These are phyloP conservation scores for Syzygium syzygioides DNA, from an alignment of 441 rosid genomes.

Conservation along the genomic window DNA sequence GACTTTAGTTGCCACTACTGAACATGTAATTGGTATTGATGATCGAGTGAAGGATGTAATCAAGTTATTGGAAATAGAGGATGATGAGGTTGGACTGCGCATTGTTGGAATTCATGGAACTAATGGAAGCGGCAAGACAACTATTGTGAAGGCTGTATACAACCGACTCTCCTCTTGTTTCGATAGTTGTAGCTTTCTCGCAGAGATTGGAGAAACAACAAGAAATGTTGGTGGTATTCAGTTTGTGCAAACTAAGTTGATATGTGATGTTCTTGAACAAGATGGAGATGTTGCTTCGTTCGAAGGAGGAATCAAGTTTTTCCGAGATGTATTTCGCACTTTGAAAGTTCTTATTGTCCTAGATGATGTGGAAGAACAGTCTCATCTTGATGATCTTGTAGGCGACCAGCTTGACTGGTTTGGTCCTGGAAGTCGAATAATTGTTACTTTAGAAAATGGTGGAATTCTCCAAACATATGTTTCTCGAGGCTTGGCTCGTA, in stretches of 20 bases:
- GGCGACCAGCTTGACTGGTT: neutral
- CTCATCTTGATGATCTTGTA: neutral
- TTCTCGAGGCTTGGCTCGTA: neutral
- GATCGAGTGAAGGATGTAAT: neutral
- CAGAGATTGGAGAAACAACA: neutral
- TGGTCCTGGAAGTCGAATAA: neutral
- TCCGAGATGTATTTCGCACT: neutral
- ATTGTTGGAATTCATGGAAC: neutral
- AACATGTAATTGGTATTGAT: neutral
- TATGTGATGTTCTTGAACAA: neutral
- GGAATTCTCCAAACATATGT: neutral
- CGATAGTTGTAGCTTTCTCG: neutral
- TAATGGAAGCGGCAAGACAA: neutral
- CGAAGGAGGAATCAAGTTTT: neutral
- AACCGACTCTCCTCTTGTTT: neutral
- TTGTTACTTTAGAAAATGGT: neutral
- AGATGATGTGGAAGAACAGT: neutral
- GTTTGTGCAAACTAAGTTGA: neutral
- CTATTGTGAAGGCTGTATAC: neutral
- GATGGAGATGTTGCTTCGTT: neutral
- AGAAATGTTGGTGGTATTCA: neutral
- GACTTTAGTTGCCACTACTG: neutral
- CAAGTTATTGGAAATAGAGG: accelerated
- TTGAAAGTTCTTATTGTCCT: neutral
- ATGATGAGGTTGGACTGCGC: accelerated